These are phyloP conservation scores for Flaveria linearis DNA, from an alignment of 129 eudicot genomes.

Conservation along the genomic window DNA sequence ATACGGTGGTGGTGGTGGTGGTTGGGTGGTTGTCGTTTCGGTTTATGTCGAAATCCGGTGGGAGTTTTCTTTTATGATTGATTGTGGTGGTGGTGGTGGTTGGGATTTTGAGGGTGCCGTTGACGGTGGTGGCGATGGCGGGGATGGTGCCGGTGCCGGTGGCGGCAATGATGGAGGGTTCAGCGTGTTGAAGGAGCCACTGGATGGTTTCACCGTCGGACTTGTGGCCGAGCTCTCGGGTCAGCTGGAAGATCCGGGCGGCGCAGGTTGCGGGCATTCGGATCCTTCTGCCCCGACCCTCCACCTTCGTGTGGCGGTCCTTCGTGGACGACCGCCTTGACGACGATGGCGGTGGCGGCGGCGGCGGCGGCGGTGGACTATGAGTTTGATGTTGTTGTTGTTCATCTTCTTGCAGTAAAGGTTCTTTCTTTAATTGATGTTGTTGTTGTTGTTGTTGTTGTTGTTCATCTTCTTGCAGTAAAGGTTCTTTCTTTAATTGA, in stretches of 20 bases:
- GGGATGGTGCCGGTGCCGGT: slow-evolving; percentile 63
- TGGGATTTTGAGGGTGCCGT: slow-evolving; percentile 65
- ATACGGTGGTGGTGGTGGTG: slow-evolving; percentile 14
- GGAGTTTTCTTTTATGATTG: slow-evolving; percentile 47
- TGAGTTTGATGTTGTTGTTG: neutral
- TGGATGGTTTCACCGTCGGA: slow-evolving; percentile 83
- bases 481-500: slow-evolving; percentile 39
- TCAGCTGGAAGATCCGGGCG: slow-evolving; percentile 66
- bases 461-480: slow-evolving; percentile 18
- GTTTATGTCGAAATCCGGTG: slow-evolving; percentile 41
- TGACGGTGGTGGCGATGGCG: slow-evolving; percentile 69
- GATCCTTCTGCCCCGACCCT: slow-evolving; percentile 72
- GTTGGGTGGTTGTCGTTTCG: slow-evolving; percentile 6
- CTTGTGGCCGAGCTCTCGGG: slow-evolving; percentile 75
- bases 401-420: slow-evolving; percentile 20
- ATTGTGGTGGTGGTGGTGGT: slow-evolving; percentile 39
- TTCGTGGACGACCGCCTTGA: slow-evolving; percentile 40
- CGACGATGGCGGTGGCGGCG: too few species aligned
- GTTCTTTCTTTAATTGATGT: slow-evolving; percentile 41
- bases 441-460: too few species aligned
- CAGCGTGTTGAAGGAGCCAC: slow-evolving; percentile 71
- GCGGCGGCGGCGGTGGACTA: neutral
- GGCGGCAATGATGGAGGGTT: slow-evolving; percentile 70
- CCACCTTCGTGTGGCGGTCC: slow-evolving; percentile 87
- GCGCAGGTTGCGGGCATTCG: slow-evolving; percentile 85